phyloP scores from a whole-genome alignment of 2,329 filamentous ascomycete species.

The Fusarium sp. region DNA sequence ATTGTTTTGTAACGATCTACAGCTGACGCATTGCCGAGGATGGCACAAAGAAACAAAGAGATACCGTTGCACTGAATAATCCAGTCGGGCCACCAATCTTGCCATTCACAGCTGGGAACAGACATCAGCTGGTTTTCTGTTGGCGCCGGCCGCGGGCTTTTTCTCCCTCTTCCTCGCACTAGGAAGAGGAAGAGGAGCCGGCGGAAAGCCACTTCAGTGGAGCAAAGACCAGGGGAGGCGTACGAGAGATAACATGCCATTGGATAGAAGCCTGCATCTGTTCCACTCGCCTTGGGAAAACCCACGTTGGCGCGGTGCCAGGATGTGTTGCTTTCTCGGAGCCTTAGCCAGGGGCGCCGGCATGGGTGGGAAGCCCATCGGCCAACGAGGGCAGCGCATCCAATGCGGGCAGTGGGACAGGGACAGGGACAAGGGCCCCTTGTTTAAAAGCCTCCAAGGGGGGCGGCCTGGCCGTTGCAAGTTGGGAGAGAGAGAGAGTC shows the following conservation, averaged over 20 bases:
- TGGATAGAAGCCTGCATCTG: slow-evolving; percentile 17
- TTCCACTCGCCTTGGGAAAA: slow-evolving; percentile 6
- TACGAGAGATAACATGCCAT: slow-evolving; percentile 17
- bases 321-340: slow-evolving; percentile 34
- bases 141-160: slow-evolving; percentile 33
- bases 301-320: slow-evolving; percentile 29
- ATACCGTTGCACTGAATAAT: neutral
- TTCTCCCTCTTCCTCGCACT: slow-evolving; percentile 5
- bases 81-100: slow-evolving; percentile 24
- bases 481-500: neutral
- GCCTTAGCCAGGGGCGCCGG: slow-evolving; percentile 38
- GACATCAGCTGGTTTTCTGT: slow-evolving; percentile 32
- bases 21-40: neutral
- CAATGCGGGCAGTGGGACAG: neutral
- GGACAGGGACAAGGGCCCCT: slow-evolving; percentile 24
- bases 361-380: slow-evolving; percentile 2
- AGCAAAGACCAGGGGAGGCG: slow-evolving; percentile 19
- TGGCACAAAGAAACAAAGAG: neutral
- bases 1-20: neutral
- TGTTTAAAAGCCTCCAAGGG: slow-evolving; percentile 10
- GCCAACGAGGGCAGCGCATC: slow-evolving; percentile 14
- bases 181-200: neutral
- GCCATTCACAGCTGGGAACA: slow-evolving; percentile 15
- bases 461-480: slow-evolving; percentile 35
- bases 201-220: slow-evolving; percentile 33